These are phyloP conservation scores for Thraustochytrium sp. DNA, from an alignment of 352 stramenopile species.

Conservation along the genomic window DNA sequence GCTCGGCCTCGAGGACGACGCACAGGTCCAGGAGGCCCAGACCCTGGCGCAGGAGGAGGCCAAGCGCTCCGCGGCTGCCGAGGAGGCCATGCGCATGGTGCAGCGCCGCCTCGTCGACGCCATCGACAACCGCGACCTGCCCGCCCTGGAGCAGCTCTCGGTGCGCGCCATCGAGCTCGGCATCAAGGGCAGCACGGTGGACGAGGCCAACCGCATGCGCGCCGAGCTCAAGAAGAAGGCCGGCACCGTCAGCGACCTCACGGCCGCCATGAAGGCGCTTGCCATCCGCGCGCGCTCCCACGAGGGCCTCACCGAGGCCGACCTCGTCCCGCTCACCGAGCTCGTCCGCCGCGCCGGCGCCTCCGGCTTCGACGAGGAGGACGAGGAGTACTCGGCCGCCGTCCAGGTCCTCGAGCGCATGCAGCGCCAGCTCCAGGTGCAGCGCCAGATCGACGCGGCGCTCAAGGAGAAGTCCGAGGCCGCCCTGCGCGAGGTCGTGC, in stretches of 20 bases:
- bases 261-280: conserved; percentile 28
- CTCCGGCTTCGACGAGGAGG: neutral
- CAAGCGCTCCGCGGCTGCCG: conserved; percentile 12
- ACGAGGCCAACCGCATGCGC: conserved; percentile 22
- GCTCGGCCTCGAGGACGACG: conserved; percentile 22
- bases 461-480: neutral
- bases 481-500: neutral
- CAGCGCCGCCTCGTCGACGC: conserved; percentile 1
- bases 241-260: conserved; percentile 25
- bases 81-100: conserved; percentile 21
- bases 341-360: neutral
- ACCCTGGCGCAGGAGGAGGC: conserved; percentile 5
- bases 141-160: neutral
- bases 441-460: conserved; percentile 13
- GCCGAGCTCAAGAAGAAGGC: conserved; percentile 21
- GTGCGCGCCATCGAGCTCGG: conserved; percentile 14
- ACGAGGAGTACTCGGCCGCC: neutral
- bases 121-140: conserved; percentile 9
- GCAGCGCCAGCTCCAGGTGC: conserved; percentile 30
- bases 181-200: neutral
- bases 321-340: conserved; percentile 12
- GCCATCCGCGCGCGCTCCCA: neutral
- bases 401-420: conserved; percentile 32
- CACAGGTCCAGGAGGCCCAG: neutral
- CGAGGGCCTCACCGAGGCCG: conserved; percentile 6